Conservation (phyloP, 2,329 filamentous ascomycete species). For the Coccinonectria pachysandricola region DNA sequence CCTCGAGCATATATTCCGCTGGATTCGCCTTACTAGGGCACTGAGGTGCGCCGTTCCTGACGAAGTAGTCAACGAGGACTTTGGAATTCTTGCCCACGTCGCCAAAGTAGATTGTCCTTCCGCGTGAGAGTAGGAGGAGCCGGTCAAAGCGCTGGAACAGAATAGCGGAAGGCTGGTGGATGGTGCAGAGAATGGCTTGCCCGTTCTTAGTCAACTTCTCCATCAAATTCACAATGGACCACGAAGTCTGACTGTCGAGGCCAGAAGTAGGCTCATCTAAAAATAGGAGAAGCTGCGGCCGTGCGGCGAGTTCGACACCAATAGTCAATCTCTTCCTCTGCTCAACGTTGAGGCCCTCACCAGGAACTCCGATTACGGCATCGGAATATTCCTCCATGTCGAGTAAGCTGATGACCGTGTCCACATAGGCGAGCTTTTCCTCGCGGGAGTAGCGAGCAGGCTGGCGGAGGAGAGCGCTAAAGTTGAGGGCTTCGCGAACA, state of each 20-base stretch:
- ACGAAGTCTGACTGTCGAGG: constrained; percentile 50
- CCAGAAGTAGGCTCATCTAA: constrained; percentile 48
- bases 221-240: constrained; percentile 48
- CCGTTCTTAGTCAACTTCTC: constrained; percentile 44
- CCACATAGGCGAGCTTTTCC: constrained; percentile 74
- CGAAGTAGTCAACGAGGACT: constrained; percentile 49
- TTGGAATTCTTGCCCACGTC: constrained; percentile 48
- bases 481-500: constrained; percentile 72
- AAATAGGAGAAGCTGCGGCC: constrained; percentile 45
- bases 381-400: constrained; percentile 54
- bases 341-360: constrained; percentile 47
- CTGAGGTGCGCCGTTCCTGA: constrained; percentile 45
- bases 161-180: constrained; percentile 39
- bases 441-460: constrained; percentile 53
- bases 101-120: constrained; percentile 56
- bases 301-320: constrained; percentile 42
- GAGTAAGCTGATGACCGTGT: constrained; percentile 58
- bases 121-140: constrained; percentile 49
- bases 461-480: constrained; percentile 72
- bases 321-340: constrained; percentile 50
- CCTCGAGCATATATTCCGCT: constrained; percentile 56
- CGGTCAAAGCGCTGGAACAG: constrained; percentile 45
- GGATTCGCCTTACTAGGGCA: constrained; percentile 50
- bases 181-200: constrained; percentile 40
- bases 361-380: constrained; percentile 49